phyloP scores from a whole-genome alignment of 2,329 filamentous ascomycete genomes.

The Monilinia aucupariae region DNA sequence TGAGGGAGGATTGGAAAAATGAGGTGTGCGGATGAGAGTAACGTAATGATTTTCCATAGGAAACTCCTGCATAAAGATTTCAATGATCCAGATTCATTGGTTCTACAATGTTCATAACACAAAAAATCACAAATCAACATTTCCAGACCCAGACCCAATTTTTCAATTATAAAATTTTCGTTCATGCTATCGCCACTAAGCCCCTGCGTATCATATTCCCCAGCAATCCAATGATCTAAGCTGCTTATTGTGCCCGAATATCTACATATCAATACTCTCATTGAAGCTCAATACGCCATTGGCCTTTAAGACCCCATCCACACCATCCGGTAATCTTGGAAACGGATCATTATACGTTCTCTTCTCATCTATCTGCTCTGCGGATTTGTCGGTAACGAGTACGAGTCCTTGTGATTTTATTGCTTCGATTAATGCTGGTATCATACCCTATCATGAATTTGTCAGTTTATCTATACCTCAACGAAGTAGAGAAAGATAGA shows the following conservation, averaged over 20 bases:
- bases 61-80: no score
- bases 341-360: conserved; percentile 45
- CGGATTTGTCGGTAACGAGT: conserved; percentile 80
- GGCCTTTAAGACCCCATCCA: conserved; percentile 79
- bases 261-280: conserved; percentile 73
- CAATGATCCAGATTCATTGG: no score
- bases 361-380: conserved; percentile 36
- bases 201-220: background rate
- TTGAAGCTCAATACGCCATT: conserved; percentile 91
- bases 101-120: background rate
- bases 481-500: background rate
- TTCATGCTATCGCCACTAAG: background rate
- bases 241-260: background rate
- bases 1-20: no score
- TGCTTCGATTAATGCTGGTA: conserved; percentile 83
- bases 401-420: conserved; percentile 94
- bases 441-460: conserved; percentile 65
- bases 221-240: background rate
- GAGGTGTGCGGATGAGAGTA: no score
- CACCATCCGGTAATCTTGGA: conserved; percentile 65
- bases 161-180: background rate
- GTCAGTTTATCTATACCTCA: background rate
- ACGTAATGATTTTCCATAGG: no score
- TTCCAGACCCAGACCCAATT: no score
- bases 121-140: background rate